These are phyloP conservation scores for Chaetomium olivaceum DNA, from an alignment of 2,329 filamentous ascomycete genomes.

Conservation along the genomic window DNA sequence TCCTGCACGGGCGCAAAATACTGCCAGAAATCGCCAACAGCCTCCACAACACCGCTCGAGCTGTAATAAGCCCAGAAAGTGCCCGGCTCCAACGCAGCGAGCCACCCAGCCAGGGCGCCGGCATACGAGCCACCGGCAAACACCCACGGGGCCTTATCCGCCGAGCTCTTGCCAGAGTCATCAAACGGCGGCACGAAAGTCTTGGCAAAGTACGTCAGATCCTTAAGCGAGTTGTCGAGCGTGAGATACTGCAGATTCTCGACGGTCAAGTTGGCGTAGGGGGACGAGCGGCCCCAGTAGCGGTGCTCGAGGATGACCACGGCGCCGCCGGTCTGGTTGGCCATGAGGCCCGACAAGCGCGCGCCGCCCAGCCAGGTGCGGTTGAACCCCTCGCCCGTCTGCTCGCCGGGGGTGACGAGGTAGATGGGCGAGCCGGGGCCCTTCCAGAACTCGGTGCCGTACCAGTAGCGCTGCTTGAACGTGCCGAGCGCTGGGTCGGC, in stretches of 20 bases:
- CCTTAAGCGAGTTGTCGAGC: slow-evolving; percentile 45
- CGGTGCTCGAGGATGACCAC: slow-evolving; percentile 46
- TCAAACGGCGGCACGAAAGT: slow-evolving; percentile 54
- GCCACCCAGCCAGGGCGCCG: slow-evolving; percentile 57
- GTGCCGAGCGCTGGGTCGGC: slow-evolving; percentile 43
- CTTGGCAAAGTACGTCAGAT: slow-evolving; percentile 45
- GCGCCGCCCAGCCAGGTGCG: slow-evolving; percentile 45
- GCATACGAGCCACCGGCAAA: slow-evolving; percentile 57
- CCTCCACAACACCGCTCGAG: slow-evolving; percentile 56
- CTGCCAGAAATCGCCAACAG: slow-evolving; percentile 54
- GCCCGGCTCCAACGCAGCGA: slow-evolving; percentile 51
- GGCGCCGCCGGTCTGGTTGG: slow-evolving; percentile 43
- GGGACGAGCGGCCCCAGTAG: slow-evolving; percentile 47
- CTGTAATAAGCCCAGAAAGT: slow-evolving; percentile 61
- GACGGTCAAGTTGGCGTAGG: slow-evolving; percentile 40
- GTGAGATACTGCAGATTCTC: slow-evolving; percentile 45
- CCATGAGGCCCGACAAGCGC: slow-evolving; percentile 43
- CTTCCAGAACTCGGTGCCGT: slow-evolving; percentile 43
- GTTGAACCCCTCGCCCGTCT: slow-evolving; percentile 40
- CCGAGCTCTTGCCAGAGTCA: slow-evolving; percentile 45
- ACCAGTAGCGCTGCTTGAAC: slow-evolving; percentile 47
- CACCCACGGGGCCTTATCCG: slow-evolving; percentile 56
- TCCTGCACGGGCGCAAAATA: slow-evolving; percentile 57
- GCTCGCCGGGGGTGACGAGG: slow-evolving; percentile 46
- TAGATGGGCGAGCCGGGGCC: slow-evolving; percentile 45